Base-by-base conservation (phyloP, 202 grass and related monocot species). In the Tripidium arundinaceum region DNA sequence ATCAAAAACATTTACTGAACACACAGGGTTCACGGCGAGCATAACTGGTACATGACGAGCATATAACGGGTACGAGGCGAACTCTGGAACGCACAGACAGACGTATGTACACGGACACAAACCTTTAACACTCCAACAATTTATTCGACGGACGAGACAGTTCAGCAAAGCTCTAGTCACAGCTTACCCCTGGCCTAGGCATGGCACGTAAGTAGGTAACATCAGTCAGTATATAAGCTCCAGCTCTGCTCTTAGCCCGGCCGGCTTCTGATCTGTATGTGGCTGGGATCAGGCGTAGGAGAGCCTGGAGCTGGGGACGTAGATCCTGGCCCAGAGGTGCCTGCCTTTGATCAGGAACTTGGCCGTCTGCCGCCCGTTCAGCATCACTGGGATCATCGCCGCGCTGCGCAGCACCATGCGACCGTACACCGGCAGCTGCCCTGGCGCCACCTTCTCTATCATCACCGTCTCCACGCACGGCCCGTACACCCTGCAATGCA, bases 311-410 rank as follows among this genome's bases (percentile, higher is more conserved):
- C 45, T 70, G 46, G 89, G 89, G 24, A 92, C 52, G 66, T 89
- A 94, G 15, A 91, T 70, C 77, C 91, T 88, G 36, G 88, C 86
- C 91, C 91, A 94, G 39, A 94, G 86, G 69, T 91, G 91, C 81
- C 54, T 91, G 25, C 81, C 86, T n/a, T 91, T 91, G 67, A 94
- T 91, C 5, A 89, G 14, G 33, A 85, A 94, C 83, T 91, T 94
- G 19, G 86, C 86, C 18, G 77, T 89, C 72, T 31, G 80, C 68
- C 81, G 29, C 18, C 83, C 86, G n/a, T 73, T 80, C 33, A 94
- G 86, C 81, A 94, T 78, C 58, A 60, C 34, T 4, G 83, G 73
- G 27, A 94, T 89, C 86, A 89, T 87, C 25, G 49, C 72, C 39
- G 84, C 31, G 65, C 70, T 85, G 27, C 45, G 79, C 42, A 94